A percentile compares a stretch with the other conserved stretches of the same genome.
phyloP scores from a whole-genome alignment of 768 basidiomycete species.

The Lentinula raphanica region DNA sequence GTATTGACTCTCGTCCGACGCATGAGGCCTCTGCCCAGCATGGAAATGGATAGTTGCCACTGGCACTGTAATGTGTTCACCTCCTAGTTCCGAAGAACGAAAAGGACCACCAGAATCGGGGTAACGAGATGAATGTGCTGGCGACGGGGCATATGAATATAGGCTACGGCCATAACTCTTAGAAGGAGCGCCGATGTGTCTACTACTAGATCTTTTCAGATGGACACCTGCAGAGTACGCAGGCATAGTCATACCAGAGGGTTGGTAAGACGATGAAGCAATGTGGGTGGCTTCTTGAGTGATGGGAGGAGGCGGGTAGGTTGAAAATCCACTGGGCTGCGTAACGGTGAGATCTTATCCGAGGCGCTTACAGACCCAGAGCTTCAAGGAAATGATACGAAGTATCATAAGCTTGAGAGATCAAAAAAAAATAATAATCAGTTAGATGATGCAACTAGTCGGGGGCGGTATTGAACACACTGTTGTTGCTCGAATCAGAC shows the following conservation, averaged over 20 bases:
- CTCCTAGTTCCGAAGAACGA: neutral
- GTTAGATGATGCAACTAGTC: neutral
- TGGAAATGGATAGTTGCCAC: neutral
- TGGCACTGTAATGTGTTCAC: neutral
- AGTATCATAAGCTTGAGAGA: neutral
- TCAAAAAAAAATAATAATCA: neutral
- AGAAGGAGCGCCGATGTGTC: neutral
- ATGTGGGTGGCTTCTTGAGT: neutral
- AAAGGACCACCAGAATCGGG: neutral
- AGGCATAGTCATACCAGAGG: neutral
- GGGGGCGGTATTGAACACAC: neutral
- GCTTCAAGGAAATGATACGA: neutral
- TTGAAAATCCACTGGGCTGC: neutral
- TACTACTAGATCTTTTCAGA: neutral
- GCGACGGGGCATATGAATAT: neutral
- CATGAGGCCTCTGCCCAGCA: neutral
- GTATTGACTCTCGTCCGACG: neutral
- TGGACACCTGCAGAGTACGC: neutral
- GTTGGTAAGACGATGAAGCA: neutral
- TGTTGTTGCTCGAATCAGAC: neutral
- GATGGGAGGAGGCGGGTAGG: neutral
- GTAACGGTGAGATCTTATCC: neutral
- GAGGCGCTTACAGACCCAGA: neutral
- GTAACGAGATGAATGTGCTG: neutral
- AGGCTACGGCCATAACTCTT: neutral